Conservation (phyloP, 2,329 filamentous ascomycete species). For the Sclerotinia glacialis region DNA sequence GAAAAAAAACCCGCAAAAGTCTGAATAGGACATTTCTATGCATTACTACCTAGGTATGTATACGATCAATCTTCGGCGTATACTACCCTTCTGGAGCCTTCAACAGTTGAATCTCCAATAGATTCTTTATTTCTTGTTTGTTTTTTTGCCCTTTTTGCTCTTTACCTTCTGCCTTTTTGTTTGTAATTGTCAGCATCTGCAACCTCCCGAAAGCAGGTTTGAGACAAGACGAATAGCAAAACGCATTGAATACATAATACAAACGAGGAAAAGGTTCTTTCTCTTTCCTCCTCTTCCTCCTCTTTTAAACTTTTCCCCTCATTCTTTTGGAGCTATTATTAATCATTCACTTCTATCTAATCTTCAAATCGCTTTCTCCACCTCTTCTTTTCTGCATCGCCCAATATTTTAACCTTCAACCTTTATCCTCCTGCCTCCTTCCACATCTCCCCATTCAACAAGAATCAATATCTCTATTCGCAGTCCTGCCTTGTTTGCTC, state of each 20-base stretch:
- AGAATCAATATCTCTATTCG: neutral
- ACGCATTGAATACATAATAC: neutral
- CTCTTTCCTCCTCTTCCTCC: neutral
- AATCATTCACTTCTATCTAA: constrained; percentile 2
- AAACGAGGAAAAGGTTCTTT: neutral
- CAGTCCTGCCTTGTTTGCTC: neutral
- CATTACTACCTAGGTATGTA: neutral
- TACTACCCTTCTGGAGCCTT: neutral
- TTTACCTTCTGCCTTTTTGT: neutral
- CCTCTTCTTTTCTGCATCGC: neutral
- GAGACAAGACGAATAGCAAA: neutral
- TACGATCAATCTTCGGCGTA: neutral
- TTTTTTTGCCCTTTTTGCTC: neutral
- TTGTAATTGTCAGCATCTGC: neutral
- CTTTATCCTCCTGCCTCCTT: neutral
- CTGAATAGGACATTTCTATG: neutral
- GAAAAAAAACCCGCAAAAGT: neutral
- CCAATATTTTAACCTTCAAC: neutral
- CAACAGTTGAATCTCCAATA: neutral
- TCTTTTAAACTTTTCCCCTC: neutral
- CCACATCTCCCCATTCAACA: neutral
- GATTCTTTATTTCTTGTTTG: neutral
- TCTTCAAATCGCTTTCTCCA: neutral
- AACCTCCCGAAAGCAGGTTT: neutral
- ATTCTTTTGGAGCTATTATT: neutral